Evolutionary conservation across 805 yeast genomes (phyloP), one percentile per base, ranked within the genome.

Genomic region (Sungouiozyma ichnusensis): DNA sequence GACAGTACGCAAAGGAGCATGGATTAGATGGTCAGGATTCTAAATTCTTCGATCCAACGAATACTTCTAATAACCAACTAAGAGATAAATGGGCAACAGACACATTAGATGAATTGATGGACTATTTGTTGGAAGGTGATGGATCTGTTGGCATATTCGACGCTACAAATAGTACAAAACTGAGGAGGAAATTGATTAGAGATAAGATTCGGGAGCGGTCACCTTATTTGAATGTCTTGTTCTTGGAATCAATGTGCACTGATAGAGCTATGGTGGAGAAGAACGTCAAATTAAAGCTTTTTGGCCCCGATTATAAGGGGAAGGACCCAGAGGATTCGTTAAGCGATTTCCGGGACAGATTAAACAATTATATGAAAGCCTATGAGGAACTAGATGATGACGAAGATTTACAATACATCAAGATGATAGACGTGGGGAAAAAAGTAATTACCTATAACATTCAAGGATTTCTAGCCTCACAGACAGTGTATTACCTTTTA

Each of bases 31-130:
- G 65, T 16, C 97, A 90, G 51, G 75, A 76, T 44, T 95, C 97
- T 2, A 80, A 74, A 43, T 90, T 90, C 57, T 90, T 90, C 64
- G 74, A 80, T 32, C 97, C 97, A 0, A 78, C 76, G 42, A 86
- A 92, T 60, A 63, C 68, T 34, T 67, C 74, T 11, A 77, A 81
- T 14, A 76, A 76, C 3, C 67, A 70, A 20, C 65, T 86, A 36
- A 74, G 97, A 46, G 97, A 90, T 54, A 75, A 82, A 60, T 92
- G 97, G 97, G 98, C 98, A 0, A 79, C 82, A 77, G 95, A 90
- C 49, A 90, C 98, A 0, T 66, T 90, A 43, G 92, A 86, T 45
- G 83, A 81, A 54, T 64, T 90, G 41, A 66, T 90, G 27, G 90
- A 87, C 51, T 88, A 85, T 62, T 73, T 90, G 4, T 60, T 87